These are phyloP conservation scores for Aspergillus japonicus DNA, from an alignment of 2,329 filamentous ascomycete genomes.

Conservation along the genomic window DNA sequence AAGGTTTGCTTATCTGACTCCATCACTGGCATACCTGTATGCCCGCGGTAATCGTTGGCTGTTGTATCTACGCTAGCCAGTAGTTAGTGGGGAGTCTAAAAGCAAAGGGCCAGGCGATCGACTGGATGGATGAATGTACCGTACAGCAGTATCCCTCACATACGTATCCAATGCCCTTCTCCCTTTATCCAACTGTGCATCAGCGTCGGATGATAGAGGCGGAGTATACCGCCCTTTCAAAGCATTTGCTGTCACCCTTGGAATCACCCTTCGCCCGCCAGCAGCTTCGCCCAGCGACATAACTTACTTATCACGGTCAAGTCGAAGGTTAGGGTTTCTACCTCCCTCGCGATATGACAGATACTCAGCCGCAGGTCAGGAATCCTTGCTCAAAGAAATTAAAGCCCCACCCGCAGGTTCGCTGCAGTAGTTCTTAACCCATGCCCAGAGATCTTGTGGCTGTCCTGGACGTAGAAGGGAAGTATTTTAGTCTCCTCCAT, in stretches of 20 bases:
- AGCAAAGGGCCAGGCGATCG: background rate
- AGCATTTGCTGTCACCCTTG: background rate
- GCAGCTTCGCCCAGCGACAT: background rate
- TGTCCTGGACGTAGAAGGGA: too few relatives aligned
- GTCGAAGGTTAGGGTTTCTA: background rate
- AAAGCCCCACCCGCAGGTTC: background rate
- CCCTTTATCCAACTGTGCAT: background rate
- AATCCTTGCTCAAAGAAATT: background rate
- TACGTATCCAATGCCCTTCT: background rate
- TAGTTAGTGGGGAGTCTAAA: background rate
- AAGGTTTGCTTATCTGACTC: background rate
- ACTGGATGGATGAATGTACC: background rate
- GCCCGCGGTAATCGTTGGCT: too few relatives aligned
- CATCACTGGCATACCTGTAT: background rate
- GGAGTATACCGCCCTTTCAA: background rate
- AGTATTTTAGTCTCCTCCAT: too few relatives aligned
- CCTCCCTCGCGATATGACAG: background rate
- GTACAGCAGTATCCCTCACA: background rate
- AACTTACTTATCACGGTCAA: too few relatives aligned
- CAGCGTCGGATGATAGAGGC: background rate
- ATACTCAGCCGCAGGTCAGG: background rate
- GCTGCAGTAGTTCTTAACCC: background rate
- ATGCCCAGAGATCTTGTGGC: background rate
- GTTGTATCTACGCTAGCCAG: background rate
- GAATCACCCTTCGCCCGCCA: background rate